A percentile compares a stretch with the other conserved stretches of the same genome.
Evolutionary conservation across 2,329 filamentous ascomycete species (phyloP).

Genomic region (Colletotrichum sp.): DNA sequence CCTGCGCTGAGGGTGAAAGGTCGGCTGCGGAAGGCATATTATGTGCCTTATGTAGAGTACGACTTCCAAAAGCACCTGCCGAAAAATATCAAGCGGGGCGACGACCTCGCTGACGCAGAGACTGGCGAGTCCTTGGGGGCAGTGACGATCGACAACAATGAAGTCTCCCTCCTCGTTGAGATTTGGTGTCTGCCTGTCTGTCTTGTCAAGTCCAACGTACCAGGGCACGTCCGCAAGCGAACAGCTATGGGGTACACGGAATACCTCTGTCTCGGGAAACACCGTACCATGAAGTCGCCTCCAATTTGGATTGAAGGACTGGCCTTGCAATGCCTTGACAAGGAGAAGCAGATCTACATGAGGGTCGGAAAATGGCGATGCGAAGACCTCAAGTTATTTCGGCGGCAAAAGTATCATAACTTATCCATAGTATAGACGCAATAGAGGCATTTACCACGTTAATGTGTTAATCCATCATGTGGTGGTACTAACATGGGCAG

Average conservation of each 20-base stretch:
- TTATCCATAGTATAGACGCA: no score
- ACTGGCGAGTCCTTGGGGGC: rapidly evolving
- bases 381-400: not conserved
- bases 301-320: not conserved
- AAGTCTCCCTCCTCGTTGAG: not conserved
- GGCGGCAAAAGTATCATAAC: no score
- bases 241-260: rapidly evolving
- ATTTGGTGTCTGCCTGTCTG: rapidly evolving
- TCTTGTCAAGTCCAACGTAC: rapidly evolving
- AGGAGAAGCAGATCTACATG: rapidly evolving
- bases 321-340: not conserved
- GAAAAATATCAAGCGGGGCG: rapidly evolving
- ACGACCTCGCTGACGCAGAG: not conserved
- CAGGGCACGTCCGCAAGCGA: not conserved
- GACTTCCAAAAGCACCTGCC: not conserved
- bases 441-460: no score
- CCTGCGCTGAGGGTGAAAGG: not conserved
- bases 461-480: no score
- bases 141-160: not conserved
- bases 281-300: not conserved
- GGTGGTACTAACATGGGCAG: no score
- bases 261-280: not conserved
- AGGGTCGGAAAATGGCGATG: not conserved
- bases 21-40: rapidly evolving
- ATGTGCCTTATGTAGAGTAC: not conserved